These are phyloP conservation scores for Populus hybrid DNA, from an alignment of 441 rosid species.

Conservation along the genomic window DNA sequence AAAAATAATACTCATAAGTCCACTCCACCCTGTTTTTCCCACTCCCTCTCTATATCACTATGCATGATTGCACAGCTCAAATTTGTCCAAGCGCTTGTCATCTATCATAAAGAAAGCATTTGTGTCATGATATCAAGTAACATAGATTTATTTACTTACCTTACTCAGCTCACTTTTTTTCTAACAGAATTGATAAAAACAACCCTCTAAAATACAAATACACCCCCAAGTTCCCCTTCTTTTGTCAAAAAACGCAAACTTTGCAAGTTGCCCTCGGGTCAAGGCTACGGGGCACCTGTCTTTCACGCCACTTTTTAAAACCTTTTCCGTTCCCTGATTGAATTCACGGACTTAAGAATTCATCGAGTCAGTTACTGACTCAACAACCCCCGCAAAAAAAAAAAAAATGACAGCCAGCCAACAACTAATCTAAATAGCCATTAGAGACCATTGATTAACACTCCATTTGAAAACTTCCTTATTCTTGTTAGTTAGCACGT, in stretches of 20 bases:
- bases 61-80: conserved; percentile 95
- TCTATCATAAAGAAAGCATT: conserved; percentile 99
- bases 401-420: not conserved
- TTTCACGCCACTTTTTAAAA: not conserved
- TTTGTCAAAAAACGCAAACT: not conserved
- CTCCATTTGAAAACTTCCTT: not conserved
- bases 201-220: conserved; percentile 11
- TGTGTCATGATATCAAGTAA: conserved; percentile 73
- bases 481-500: not conserved
- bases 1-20: conserved; percentile 60
- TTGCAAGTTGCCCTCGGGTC: not conserved
- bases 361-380: not conserved
- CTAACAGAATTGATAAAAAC: conserved; percentile 18
- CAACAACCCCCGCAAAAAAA: not conserved
- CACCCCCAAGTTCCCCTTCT: not conserved
- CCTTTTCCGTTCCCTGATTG: not conserved
- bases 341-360: not conserved
- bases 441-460: not conserved
- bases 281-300: not conserved
- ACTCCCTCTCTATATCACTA: conserved; percentile 93
- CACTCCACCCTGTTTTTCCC: conserved; percentile 83
- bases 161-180: conserved; percentile 40
- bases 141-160: conserved; percentile 64
- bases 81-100: conserved; percentile 97
- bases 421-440: not conserved